These are phyloP conservation scores for Podospora bellae-mahoneyi DNA, from an alignment of 495 filamentous ascomycete species.

Conservation along the genomic window DNA sequence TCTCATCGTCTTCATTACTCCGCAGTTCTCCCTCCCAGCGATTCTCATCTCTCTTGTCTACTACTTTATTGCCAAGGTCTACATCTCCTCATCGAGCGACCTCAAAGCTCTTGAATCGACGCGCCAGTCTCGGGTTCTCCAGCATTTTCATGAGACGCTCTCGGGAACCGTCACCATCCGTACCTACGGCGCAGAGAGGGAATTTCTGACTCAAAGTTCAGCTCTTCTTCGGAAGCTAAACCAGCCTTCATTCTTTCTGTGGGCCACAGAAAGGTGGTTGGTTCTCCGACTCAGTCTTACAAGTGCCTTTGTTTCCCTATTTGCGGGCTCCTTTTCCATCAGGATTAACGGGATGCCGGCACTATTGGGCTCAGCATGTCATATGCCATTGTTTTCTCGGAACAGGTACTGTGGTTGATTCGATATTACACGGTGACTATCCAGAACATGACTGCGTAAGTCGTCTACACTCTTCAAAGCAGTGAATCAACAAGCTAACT, in stretches of 20 bases:
- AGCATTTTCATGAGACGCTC: slow-evolving; percentile 14
- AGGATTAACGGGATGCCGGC: slow-evolving; percentile 48
- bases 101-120: slow-evolving; percentile 14
- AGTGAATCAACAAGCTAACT: slow-evolving; percentile 7
- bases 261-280: slow-evolving; percentile 69
- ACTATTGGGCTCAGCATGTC: slow-evolving; percentile 79
- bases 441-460: slow-evolving; percentile 31
- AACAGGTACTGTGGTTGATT: slow-evolving; percentile 49
- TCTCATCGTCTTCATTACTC: slow-evolving; percentile 15
- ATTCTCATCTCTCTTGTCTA: slow-evolving; percentile 13
- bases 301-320: slow-evolving; percentile 60
- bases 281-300: slow-evolving; percentile 66
- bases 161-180: slow-evolving; percentile 17
- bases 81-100: slow-evolving; percentile 14
- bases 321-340: slow-evolving; percentile 71
- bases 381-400: slow-evolving; percentile 64
- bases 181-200: slow-evolving; percentile 15
- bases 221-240: slow-evolving; percentile 12
- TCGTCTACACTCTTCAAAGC: slow-evolving; percentile 1
- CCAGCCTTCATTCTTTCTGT: slow-evolving; percentile 57
- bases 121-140: slow-evolving; percentile 14
- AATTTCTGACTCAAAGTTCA: slow-evolving; percentile 1
- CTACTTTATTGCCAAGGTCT: slow-evolving; percentile 11
- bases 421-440: slow-evolving; percentile 39
- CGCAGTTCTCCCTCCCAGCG: slow-evolving; percentile 13